These are phyloP conservation scores for Magnolia changhungtana DNA, from an alignment of 164 flowering plant species.

Conservation along the genomic window DNA sequence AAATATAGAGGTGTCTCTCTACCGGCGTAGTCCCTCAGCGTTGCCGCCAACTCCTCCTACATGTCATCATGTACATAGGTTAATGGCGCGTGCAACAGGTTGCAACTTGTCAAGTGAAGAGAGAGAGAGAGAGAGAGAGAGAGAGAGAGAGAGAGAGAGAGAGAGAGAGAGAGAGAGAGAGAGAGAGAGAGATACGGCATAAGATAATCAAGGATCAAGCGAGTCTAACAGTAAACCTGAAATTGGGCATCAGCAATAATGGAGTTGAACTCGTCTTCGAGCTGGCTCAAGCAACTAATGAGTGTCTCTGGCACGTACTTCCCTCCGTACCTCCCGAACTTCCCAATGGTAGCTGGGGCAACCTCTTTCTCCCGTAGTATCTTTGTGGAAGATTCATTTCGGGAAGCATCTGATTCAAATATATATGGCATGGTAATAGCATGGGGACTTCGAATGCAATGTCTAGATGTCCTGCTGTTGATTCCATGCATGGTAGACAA, in stretches of 20 bases:
- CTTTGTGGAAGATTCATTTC: not conserved
- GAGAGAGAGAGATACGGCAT: no score
- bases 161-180: no score
- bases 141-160: no score
- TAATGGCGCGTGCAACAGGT: not conserved
- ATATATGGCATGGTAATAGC: not conserved
- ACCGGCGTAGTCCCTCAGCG: constrained; percentile 46
- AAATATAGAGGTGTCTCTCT: constrained; percentile 51
- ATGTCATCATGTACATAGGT: not conserved
- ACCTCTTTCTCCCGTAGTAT: not conserved
- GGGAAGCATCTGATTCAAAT: not conserved
- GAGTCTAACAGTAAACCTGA: constrained; percentile 13
- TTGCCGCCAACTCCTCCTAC: constrained; percentile 10
- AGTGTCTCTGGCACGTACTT: constrained; percentile 49
- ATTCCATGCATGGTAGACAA: no score
- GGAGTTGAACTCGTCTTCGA: constrained; percentile 37
- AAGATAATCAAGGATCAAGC: no score
- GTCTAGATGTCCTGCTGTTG: not conserved
- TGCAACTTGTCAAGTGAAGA: no score
- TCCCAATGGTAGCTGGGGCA: constrained; percentile 10
- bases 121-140: no score
- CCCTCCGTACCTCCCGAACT: constrained; percentile 54
- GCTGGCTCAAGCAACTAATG: constrained; percentile 28
- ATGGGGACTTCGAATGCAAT: not conserved
- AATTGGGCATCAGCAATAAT: constrained; percentile 10